Base-by-base conservation (phyloP, 2,329 filamentous ascomycete species). In the Botrytis deweyae region DNA sequence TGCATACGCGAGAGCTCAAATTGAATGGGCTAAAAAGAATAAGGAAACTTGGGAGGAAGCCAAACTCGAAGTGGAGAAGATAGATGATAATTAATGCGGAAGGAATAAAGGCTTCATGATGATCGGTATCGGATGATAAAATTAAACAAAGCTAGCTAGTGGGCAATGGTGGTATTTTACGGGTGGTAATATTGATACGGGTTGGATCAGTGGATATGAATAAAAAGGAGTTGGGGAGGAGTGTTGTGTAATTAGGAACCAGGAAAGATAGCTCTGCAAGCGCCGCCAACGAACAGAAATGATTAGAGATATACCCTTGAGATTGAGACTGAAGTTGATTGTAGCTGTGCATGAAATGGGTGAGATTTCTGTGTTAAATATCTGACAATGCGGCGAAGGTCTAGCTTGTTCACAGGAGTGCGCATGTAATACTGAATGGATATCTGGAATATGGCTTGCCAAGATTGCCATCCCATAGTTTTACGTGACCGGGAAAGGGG, bases 11-110 rank as follows among this genome's bases (percentile, higher is more conserved):
- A 88, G 88, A 80, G 90, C 88, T 80, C 91, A 93, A 79, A 87
- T 93, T 73, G 90, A 93, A 79, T 93, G 91, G 91, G 91, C 91
- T 4, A 89, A 88, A 80, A 90, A 91, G 80, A 93, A 91, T 77
- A 85, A 92, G 75, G 90, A 91, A 76, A 90, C 90, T 3, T 93
- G 91, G 91, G 89, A 91, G 74, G 91, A 93, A 79, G 91, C 91
- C 0, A 90, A 88, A 78, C 87, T 86, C 2, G 91, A 93, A 80
- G 90, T 93, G 73, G 86, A 88, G 73, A 92, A 92, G 83, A 93
- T 93, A 78, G 87, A 88, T 70, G 79, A 82, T 74, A 80, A 77
- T 75, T 83, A 74, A 81, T 75, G 70, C 58, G 59, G 40, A 63
- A 72, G 20, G 12, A 16, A 58, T 44, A 61, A 58, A 49, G 14